Evolutionary conservation across 2,329 filamentous ascomycete genomes (phyloP).

Genomic region (Tolypocladium inflatum): DNA sequence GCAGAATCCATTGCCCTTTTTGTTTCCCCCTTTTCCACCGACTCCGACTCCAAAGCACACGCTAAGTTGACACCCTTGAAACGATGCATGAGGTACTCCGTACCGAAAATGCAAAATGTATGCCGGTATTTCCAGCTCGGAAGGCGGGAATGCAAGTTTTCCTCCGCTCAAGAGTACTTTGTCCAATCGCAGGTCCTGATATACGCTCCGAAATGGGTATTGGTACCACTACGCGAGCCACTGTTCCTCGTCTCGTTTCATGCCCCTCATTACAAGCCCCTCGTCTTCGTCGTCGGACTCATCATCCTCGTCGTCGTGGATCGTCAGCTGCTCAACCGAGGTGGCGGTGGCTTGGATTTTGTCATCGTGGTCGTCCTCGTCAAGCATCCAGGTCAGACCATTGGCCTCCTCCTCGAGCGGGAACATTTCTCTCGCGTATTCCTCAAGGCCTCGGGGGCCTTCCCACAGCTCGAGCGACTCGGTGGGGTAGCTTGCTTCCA

Average conservation of each 20-base stretch:
- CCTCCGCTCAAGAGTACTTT: background rate
- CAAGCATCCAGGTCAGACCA: slow-evolving; percentile 83
- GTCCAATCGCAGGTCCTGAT: background rate
- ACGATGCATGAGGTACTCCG: background rate
- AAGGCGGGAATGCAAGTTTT: background rate
- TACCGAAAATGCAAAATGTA: background rate
- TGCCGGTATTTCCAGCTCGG: background rate
- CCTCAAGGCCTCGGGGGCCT: slow-evolving; percentile 80
- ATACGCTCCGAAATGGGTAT: no score
- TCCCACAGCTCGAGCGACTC: slow-evolving; percentile 83
- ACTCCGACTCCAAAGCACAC: background rate
- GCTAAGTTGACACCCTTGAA: background rate
- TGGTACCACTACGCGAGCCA: slow-evolving; percentile 39
- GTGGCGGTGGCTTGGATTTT: slow-evolving; percentile 22
- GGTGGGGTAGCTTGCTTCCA: slow-evolving; percentile 57
- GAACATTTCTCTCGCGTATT: slow-evolving; percentile 92
- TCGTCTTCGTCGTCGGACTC: slow-evolving; percentile 46
- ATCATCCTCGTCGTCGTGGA: slow-evolving; percentile 31
- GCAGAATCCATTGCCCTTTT: background rate
- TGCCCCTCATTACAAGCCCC: slow-evolving; percentile 46
- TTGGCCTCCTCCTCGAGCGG: slow-evolving; percentile 92
- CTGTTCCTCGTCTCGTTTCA: slow-evolving; percentile 48
- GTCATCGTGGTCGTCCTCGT: slow-evolving; percentile 37
- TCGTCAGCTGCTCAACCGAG: slow-evolving; percentile 28
- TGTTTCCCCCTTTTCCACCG: background rate